These are phyloP conservation scores for Chlorella sp. DNA, from an alignment of 139 green algal species.

Conservation along the genomic window DNA sequence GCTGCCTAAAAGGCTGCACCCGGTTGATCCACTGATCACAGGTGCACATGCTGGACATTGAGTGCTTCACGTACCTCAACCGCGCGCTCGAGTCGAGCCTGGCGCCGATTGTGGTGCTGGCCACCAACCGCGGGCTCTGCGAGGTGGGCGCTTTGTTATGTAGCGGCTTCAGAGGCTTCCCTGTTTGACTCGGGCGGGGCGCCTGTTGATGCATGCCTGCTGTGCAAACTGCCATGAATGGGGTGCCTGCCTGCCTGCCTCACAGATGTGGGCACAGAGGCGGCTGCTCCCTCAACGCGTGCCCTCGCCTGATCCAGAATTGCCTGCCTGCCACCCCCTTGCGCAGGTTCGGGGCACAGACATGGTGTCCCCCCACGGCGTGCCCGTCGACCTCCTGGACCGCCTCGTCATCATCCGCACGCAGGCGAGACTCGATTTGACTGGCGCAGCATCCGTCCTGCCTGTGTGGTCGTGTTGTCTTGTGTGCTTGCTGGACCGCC, in stretches of 20 bases:
- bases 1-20: too few relatives aligned
- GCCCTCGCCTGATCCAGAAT: neutral
- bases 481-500: slow-evolving; percentile 95
- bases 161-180: too few relatives aligned
- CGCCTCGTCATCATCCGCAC: slow-evolving; percentile 98
- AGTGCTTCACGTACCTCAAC: slow-evolving; percentile 99
- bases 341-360: slow-evolving; percentile 86
- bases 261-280: too few relatives aligned
- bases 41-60: slow-evolving; percentile 99
- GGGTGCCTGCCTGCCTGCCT: too few relatives aligned
- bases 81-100: slow-evolving; percentile 90
- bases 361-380: slow-evolving; percentile 88
- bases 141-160: slow-evolving; percentile 38
- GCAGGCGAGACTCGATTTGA: neutral
- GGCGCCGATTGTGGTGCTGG: slow-evolving; percentile 98
- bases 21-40: too few relatives aligned
- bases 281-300: neutral
- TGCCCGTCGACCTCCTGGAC: slow-evolving; percentile 98
- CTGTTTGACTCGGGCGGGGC: too few relatives aligned
- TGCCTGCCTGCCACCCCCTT: neutral
- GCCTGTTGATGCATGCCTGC: too few relatives aligned
- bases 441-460: neutral
- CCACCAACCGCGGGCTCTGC: slow-evolving; percentile 97
- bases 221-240: too few relatives aligned
- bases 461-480: neutral